Evolutionary conservation across 2,329 filamentous ascomycete species (phyloP), one percentile per base, ranked within the genome.

Genomic region (Dactylellina sp.): DNA sequence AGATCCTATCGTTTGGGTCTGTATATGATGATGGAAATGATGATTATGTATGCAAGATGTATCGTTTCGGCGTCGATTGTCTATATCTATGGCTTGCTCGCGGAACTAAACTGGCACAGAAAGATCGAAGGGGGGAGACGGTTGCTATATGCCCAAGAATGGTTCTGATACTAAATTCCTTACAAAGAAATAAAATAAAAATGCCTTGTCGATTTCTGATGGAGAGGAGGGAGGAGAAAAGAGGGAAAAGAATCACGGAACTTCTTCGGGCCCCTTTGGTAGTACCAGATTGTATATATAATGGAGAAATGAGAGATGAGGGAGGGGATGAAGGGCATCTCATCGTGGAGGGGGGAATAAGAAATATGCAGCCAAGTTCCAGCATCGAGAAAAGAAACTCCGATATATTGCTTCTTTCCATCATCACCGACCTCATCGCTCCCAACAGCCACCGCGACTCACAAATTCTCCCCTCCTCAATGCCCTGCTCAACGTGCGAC

Each of bases 321-420:
- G 64, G 47, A 47, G 61, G 62, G 53, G 50, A 47, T 44, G 53
- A 68, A 52, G 62, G 62, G 44, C 63, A 68, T 68, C 63, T 57
- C 53, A 57, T 57, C 32, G 49, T 18, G 55, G 63, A 53, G 63
- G 63, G 53, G 63, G 42, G 62, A 61, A 72, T 46, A 64, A 65
- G 60, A 57, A 59, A 68, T 60, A 68, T 42, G n/a, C n/a, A n/a
- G n/a, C n/a, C n/a, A n/a, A n/a, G n/a, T n/a, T n/a, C n/a, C n/a
- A 52, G 9, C 28, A 32, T 32, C 28, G 28, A 32, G 28, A 32
- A 32, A 32, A 32, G 28, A 32, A 32, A 32, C 28, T 40, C 28
- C 42, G 37, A 72, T 52, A n/a, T n/a, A 72, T 72, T 72, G 66
- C 66, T 72, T 72, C 66, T 72, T 72, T 39, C 55, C 49, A n/a